phyloP scores from a whole-genome alignment of 345 rosid species.

The Moricandia arvensis region DNA sequence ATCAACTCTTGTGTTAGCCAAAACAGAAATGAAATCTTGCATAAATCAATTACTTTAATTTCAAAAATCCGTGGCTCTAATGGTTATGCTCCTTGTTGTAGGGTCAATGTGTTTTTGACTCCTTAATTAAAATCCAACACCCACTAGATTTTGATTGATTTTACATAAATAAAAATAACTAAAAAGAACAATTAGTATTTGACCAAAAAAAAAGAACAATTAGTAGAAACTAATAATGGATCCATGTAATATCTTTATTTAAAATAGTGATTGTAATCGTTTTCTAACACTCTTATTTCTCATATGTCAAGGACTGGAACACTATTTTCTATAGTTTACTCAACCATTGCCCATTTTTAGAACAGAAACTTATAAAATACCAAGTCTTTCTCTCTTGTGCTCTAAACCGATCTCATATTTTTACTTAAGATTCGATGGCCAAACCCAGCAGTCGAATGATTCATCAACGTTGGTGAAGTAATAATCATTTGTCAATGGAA shows the following conservation, averaged over 20 bases:
- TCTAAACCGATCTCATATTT: background rate
- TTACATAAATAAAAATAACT: background rate
- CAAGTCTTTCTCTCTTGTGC: conserved; percentile 14
- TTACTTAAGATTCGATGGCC: conserved; percentile 6
- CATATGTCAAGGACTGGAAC: background rate
- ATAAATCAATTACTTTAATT: conserved; percentile 20
- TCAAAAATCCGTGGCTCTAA: conserved; percentile 35
- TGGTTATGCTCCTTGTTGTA: conserved; percentile 28
- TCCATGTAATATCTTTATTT: background rate
- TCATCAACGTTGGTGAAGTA: conserved; percentile 5
- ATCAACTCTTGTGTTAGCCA: too few species aligned
- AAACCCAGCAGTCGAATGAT: conserved; percentile 20
- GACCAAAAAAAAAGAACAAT: background rate
- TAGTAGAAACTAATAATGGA: background rate
- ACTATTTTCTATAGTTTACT: background rate
- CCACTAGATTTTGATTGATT: conserved; percentile 27
- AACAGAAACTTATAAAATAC: background rate
- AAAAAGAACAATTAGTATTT: background rate
- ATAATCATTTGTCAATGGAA: conserved; percentile 9
- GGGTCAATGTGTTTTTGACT: conserved; percentile 27
- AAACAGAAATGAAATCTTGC: conserved; percentile 23
- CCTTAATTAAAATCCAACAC: background rate
- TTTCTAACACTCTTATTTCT: conserved; percentile 3
- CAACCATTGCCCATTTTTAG: background rate
- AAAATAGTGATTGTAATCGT: background rate